Conservation (phyloP, 116 monocot species). For the Phalaenopsis hybrid region DNA sequence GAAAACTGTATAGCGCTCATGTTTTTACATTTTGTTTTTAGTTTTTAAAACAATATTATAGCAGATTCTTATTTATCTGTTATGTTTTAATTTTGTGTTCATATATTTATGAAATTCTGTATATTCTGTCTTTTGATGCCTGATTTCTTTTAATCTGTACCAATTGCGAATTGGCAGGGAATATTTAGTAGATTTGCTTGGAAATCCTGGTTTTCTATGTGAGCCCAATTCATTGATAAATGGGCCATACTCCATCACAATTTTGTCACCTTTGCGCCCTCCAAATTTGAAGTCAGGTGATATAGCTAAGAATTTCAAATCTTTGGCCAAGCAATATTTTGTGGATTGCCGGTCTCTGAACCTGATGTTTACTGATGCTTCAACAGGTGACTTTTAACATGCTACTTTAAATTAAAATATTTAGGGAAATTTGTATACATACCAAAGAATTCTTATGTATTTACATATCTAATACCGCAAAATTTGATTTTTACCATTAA, state of each 20-base stretch:
- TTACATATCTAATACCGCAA: no score
- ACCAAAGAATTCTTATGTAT: no score
- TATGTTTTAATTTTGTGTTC: background rate
- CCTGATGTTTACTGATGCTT: conserved; percentile 55
- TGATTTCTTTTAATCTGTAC: background rate
- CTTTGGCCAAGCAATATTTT: conserved; percentile 85
- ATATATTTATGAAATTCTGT: background rate
- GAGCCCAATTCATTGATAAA: conserved; percentile 85
- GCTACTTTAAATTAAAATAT: background rate
- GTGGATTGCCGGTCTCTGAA: conserved; percentile 81
- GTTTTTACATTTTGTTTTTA: background rate
- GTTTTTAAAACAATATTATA: background rate
- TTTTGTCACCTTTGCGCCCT: conserved; percentile 78
- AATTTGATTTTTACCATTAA: no score
- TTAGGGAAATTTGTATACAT: no score
- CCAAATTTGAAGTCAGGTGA: conserved; percentile 54
- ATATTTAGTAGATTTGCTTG: conserved; percentile 86
- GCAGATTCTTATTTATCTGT: background rate
- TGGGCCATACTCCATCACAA: conserved; percentile 64
- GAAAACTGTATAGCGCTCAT: background rate
- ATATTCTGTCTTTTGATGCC: background rate
- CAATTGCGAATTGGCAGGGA: conserved; percentile 50
- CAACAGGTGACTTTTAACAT: conserved; percentile 35
- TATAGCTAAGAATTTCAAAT: conserved; percentile 43
- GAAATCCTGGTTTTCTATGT: conserved; percentile 54